phyloP scores from a whole-genome alignment of 306 rosid species.

The Castanea mollissima region DNA sequence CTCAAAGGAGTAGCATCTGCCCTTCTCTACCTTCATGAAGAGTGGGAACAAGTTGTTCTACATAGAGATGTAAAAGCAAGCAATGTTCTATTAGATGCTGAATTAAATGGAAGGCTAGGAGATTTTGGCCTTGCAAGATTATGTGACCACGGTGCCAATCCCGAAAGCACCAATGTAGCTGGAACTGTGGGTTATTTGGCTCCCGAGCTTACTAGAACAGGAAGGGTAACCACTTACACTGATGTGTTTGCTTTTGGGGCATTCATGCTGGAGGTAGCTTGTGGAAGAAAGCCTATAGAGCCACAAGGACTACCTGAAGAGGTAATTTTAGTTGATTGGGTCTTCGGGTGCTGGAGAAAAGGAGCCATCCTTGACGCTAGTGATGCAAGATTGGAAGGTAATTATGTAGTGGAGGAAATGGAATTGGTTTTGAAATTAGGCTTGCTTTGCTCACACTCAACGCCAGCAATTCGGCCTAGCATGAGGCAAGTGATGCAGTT shows the following conservation, averaged over 20 bases:
- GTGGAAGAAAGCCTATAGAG: conserved; percentile 67
- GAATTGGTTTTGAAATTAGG: conserved; percentile 61
- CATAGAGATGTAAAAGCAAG: conserved; percentile 79
- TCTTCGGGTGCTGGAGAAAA: conserved; percentile 38
- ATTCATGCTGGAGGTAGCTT: conserved; percentile 53
- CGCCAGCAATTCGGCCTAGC: conserved; percentile 46
- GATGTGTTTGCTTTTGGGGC: conserved; percentile 70
- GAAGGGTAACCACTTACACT: conserved; percentile 45
- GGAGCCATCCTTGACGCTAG: conserved; percentile 43
- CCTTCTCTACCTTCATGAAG: conserved; percentile 63
- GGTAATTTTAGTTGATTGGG: conserved; percentile 52
- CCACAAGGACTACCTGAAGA: conserved; percentile 24
- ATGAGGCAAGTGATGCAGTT: conserved; percentile 53
- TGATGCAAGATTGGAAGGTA: conserved; percentile 41
- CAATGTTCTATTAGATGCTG: conserved; percentile 55
- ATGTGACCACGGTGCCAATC: conserved; percentile 55
- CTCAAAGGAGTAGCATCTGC: conserved; percentile 57
- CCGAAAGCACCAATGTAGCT: conserved; percentile 59
- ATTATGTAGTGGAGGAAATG: conserved; percentile 36
- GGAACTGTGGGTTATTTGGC: conserved; percentile 79
- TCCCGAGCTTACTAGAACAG: conserved; percentile 56
- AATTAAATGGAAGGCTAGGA: conserved; percentile 60
- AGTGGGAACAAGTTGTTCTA: conserved; percentile 67
- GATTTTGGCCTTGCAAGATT: conserved; percentile 74
- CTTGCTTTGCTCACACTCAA: conserved; percentile 47